phyloP scores from a whole-genome alignment of 495 filamentous ascomycete genomes.

The Neurospora sp. region DNA sequence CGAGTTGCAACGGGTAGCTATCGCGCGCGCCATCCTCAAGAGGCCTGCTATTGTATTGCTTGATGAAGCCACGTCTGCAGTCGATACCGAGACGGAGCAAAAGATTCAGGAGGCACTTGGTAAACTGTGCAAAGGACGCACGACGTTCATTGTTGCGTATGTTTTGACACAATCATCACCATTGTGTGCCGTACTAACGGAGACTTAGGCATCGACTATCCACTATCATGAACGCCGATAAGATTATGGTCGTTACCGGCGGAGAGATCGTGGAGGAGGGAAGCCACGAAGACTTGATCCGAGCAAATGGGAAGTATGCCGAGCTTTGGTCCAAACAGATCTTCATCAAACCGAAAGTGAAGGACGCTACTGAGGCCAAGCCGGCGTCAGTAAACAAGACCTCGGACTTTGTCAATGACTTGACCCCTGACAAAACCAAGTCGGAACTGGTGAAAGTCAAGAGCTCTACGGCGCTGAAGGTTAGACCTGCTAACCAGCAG shows the following conservation, averaged over 20 bases:
- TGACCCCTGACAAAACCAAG: constrained; percentile 20
- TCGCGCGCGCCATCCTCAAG: constrained; percentile 55
- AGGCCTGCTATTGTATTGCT: constrained; percentile 44
- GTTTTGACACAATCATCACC: constrained; percentile 10
- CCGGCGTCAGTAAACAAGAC: constrained; percentile 12
- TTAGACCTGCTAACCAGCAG: background rate
- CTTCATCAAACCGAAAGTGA: constrained; percentile 40
- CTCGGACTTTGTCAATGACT: constrained; percentile 31
- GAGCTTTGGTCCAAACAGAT: constrained; percentile 53
- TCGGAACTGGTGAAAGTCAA: constrained; percentile 29
- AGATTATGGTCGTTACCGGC: constrained; percentile 55
- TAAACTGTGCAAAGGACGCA: constrained; percentile 44
- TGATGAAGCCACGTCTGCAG: constrained; percentile 48
- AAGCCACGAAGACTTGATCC: constrained; percentile 50
- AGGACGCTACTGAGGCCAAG: constrained; percentile 17
- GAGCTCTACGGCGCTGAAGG: constrained; percentile 6
- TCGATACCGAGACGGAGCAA: constrained; percentile 59
- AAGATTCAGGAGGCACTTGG: constrained; percentile 60
- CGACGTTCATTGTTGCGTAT: constrained; percentile 56
- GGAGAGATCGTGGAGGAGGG: constrained; percentile 57
- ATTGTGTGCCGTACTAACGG: constrained; percentile 1
- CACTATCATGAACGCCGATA: constrained; percentile 60
- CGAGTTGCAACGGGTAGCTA: constrained; percentile 66
- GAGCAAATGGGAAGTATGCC: constrained; percentile 47
- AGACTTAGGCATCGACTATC: constrained; percentile 50